Conservation (phyloP, 495 filamentous ascomycete genomes). For the Xylaria acuta region DNA sequence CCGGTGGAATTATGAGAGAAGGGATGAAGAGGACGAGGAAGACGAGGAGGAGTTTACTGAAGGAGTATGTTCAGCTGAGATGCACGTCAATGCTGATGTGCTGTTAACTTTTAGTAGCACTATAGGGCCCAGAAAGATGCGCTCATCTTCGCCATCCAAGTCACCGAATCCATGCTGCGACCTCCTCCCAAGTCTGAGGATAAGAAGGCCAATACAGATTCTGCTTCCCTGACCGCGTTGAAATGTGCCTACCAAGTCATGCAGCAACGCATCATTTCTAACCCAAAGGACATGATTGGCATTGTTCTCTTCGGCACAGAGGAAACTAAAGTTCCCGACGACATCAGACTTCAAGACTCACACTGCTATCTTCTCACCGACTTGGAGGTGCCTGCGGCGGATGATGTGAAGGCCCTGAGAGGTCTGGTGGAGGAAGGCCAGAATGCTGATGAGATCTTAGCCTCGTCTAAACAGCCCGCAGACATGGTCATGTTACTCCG, state of each 20-base stretch:
- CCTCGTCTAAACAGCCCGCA: conserved; percentile 70
- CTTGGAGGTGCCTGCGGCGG: conserved; percentile 83
- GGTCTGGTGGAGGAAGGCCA: conserved; percentile 73
- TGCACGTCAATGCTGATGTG: background rate
- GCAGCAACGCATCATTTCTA: conserved; percentile 97
- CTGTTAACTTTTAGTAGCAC: conserved; percentile 59
- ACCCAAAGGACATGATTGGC: conserved; percentile 97
- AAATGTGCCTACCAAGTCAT: conserved; percentile 95
- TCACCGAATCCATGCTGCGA: conserved; percentile 87
- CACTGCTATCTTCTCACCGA: conserved; percentile 93
- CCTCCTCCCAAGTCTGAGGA: conserved; percentile 66
- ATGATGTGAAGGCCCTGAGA: conserved; percentile 82
- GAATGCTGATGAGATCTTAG: conserved; percentile 71
- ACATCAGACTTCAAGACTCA: conserved; percentile 70
- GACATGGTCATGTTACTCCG: conserved; percentile 92
- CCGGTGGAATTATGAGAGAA: conserved; percentile 48
- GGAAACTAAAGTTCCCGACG: conserved; percentile 79
- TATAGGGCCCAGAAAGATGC: conserved; percentile 96
- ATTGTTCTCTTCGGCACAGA: conserved; percentile 93
- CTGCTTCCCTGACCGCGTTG: conserved; percentile 78
- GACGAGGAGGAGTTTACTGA: conserved; percentile 70
- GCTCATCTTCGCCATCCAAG: conserved; percentile 92
- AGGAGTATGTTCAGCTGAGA: conserved; percentile 52
- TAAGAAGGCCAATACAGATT: conserved; percentile 76
- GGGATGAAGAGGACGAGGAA: conserved; percentile 67